These are phyloP conservation scores for Rhizopus stolonifer DNA, from an alignment of 371 early-diverging fungal genomes.

Conservation along the genomic window DNA sequence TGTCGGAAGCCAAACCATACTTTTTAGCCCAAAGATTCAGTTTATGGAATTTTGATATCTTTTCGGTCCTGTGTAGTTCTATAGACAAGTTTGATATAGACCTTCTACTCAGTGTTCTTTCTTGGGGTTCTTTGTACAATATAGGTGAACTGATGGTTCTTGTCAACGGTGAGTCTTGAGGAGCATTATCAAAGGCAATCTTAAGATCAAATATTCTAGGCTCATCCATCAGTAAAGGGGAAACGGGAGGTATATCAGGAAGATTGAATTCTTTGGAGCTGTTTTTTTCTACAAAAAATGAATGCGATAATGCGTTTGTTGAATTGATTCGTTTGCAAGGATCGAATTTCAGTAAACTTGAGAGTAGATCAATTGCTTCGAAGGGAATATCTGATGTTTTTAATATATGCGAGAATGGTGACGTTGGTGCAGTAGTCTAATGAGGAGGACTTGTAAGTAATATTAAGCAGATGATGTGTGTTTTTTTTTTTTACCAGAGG, in stretches of 20 bases:
- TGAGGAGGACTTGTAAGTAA: conserved; percentile 2
- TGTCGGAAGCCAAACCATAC: background rate
- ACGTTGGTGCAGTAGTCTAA: background rate
- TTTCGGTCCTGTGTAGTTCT: conserved; percentile 1
- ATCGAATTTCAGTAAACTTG: conserved; percentile 73
- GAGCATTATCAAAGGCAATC: background rate
- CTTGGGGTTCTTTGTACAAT: background rate
- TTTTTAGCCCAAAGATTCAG: background rate
- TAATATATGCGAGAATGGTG: background rate
- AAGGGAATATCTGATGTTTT: background rate
- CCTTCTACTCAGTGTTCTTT: background rate
- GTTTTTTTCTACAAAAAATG: conserved; percentile 61
- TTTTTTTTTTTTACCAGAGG: conserved; percentile 29
- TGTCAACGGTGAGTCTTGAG: background rate
- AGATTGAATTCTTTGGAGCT: background rate
- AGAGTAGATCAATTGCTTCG: conserved; percentile 26
- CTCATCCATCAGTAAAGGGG: conserved; percentile 21
- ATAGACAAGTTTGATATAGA: conserved; percentile 11
- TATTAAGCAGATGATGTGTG: background rate
- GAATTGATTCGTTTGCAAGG: conserved; percentile 82
- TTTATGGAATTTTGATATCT: background rate
- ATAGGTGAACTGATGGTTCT: conserved; percentile 6
- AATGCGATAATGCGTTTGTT: conserved; percentile 56
- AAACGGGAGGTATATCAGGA: conserved; percentile 17
- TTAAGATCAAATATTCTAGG: background rate